Evolutionary conservation across 1,284 basidiomycete genomes (phyloP).

Genomic region (Ganoderma sinense): DNA sequence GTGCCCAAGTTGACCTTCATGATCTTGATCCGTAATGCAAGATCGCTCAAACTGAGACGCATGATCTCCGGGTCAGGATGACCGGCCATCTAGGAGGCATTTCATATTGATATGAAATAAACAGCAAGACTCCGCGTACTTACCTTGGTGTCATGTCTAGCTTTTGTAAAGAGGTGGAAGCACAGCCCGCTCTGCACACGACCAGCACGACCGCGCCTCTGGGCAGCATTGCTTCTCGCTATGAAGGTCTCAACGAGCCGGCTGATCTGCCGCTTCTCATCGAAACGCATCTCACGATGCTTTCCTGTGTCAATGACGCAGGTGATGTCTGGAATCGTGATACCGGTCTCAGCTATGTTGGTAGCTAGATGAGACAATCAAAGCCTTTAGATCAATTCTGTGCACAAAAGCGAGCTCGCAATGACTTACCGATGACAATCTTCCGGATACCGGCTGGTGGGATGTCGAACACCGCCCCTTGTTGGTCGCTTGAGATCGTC

Average conservation of each 20-base stretch:
- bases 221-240: slow-evolving; percentile 93
- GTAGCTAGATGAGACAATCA: slow-evolving; percentile 54
- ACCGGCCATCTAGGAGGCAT: slow-evolving; percentile 75
- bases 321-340: slow-evolving; percentile 98
- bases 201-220: slow-evolving; percentile 91
- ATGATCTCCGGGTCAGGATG: slow-evolving; percentile 97
- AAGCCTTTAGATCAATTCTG: neutral
- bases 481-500: slow-evolving; percentile 89
- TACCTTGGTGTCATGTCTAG: slow-evolving; percentile 82
- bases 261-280: slow-evolving; percentile 97
- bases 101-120: neutral
- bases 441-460: slow-evolving; percentile 85
- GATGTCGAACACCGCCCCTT: slow-evolving; percentile 90
- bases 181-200: slow-evolving; percentile 93
- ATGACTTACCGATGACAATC: slow-evolving; percentile 87
- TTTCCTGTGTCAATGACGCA: slow-evolving; percentile 97
- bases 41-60: slow-evolving; percentile 92
- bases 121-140: slow-evolving; percentile 39
- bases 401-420: neutral
- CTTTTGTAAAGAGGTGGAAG: slow-evolving; percentile 95
- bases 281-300: slow-evolving; percentile 94
- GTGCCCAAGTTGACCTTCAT: slow-evolving; percentile 91
- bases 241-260: slow-evolving; percentile 94
- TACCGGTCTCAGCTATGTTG: slow-evolving; percentile 86
- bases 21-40: slow-evolving; percentile 96